These are phyloP conservation scores for Ustilago sp. DNA, from an alignment of 1,284 basidiomycete genomes.

Conservation along the genomic window DNA sequence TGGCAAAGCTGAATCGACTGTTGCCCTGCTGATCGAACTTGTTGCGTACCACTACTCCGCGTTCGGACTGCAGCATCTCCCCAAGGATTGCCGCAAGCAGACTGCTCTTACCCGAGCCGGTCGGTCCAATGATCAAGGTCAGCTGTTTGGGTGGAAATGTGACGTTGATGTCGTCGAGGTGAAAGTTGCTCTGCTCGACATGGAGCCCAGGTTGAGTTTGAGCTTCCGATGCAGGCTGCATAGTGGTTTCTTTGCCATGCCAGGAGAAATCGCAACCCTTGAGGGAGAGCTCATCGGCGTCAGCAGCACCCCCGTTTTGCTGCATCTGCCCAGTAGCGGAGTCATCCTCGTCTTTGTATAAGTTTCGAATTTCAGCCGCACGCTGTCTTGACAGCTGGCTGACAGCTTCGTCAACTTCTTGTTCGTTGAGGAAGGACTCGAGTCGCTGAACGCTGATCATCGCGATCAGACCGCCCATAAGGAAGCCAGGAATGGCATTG, in stretches of 20 bases:
- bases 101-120: conserved; percentile 64
- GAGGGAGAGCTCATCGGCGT: conserved; percentile 14
- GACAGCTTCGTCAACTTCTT: conserved; percentile 75
- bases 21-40: conserved; percentile 51
- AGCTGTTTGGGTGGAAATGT: conserved; percentile 47
- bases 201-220: not conserved
- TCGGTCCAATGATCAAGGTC: conserved; percentile 56
- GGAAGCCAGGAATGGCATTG: conserved; percentile 71
- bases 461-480: conserved; percentile 66
- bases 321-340: conserved; percentile 73
- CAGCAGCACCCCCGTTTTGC: conserved; percentile 73
- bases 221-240: conserved; percentile 9
- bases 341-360: conserved; percentile 71
- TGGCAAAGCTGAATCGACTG: conserved; percentile 56
- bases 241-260: conserved; percentile 15
- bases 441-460: conserved; percentile 84
- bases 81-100: conserved; percentile 60
- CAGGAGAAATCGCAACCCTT: conserved; percentile 26
- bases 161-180: conserved; percentile 50
- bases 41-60: conserved; percentile 36
- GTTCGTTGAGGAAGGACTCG: conserved; percentile 82
- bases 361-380: conserved; percentile 62
- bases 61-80: conserved; percentile 51
- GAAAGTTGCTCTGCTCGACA: conserved; percentile 4
- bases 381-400: conserved; percentile 31